Evolutionary conservation across 495 filamentous ascomycete species (phyloP), one percentile per base, ranked within the genome.

Genomic region (Talaromyces nanjingensis): DNA sequence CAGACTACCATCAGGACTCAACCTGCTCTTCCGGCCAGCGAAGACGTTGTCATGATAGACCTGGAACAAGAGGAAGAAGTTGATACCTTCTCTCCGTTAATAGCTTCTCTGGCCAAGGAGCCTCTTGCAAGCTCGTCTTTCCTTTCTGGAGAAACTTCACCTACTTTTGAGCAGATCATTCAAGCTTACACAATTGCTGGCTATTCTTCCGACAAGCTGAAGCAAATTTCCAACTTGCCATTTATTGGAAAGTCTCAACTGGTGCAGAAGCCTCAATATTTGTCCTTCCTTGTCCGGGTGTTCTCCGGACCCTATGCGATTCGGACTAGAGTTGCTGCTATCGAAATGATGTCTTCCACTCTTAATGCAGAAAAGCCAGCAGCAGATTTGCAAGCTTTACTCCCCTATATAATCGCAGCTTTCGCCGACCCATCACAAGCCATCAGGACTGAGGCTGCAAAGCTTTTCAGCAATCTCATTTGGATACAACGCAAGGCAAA

Each of bases 371-470:
- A 68, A 6, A 80, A 73, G 39, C 66, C 73, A 25, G 74, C 73
- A n/a, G 64, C 87, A 56, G 92, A 96, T 70, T 79, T 87, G 45
- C 93, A 96, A 69, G 85, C 86, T 3, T 68, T 96, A 20, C 65
- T 96, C 29, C 92, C 93, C 14, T 96, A 96, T 72, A 71, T 86
- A 33, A 70, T 96, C 37, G 78, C 78, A 61, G 90, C 88, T 8
- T 82, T 98, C 18, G 77, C 85, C 27, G 94, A 98, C 72, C 73
- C 83, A 3, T 86, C 89, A 1, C 82, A 83, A 61, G 87, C 82
- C 54, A 88, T 97, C 60, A 86, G 94, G 31, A 83, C 85, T 22
- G 86, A 91, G 42, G 89, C 92, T 20, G 86, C 87, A 33, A 82
- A 87, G 47, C 81, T 92, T 29, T 73, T 82, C 49, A 75, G 76